These are phyloP conservation scores for Teunomyces gatunensis DNA, from an alignment of 805 yeast species.

Conservation along the genomic window DNA sequence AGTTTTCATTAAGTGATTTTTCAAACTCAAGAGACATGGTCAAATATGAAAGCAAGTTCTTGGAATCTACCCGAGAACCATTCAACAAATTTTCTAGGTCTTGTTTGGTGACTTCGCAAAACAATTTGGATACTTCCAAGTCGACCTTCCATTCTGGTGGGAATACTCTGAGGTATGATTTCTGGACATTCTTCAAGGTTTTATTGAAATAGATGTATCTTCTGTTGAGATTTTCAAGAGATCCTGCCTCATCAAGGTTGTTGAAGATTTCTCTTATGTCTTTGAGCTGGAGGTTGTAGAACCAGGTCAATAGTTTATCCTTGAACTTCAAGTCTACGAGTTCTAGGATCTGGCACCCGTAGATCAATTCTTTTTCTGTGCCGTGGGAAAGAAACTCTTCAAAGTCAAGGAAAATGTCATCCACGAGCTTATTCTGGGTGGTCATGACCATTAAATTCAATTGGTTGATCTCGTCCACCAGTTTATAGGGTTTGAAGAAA, in stretches of 20 bases:
- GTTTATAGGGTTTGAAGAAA: constrained; percentile 75
- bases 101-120: constrained; percentile 65
- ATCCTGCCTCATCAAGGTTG: constrained; percentile 88
- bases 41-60: constrained; percentile 63
- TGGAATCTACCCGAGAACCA: constrained; percentile 51
- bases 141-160: constrained; percentile 73
- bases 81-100: constrained; percentile 59
- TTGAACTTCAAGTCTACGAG: constrained; percentile 54
- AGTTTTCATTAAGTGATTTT: constrained; percentile 60
- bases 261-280: constrained; percentile 78
- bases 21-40: constrained; percentile 85
- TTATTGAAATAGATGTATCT: constrained; percentile 74
- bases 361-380: constrained; percentile 29
- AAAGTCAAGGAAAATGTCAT: constrained; percentile 72
- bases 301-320: constrained; percentile 69
- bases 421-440: constrained; percentile 59
- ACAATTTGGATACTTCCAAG: constrained; percentile 54
- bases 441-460: constrained; percentile 58
- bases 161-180: constrained; percentile 53
- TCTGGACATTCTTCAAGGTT: constrained; percentile 57
- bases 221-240: constrained; percentile 79
- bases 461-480: constrained; percentile 74
- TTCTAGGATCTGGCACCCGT: constrained; percentile 75
- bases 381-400: constrained; percentile 37
- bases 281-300: constrained; percentile 61